Conservation (phyloP, 768 basidiomycete species). For the Terana coerulea region DNA sequence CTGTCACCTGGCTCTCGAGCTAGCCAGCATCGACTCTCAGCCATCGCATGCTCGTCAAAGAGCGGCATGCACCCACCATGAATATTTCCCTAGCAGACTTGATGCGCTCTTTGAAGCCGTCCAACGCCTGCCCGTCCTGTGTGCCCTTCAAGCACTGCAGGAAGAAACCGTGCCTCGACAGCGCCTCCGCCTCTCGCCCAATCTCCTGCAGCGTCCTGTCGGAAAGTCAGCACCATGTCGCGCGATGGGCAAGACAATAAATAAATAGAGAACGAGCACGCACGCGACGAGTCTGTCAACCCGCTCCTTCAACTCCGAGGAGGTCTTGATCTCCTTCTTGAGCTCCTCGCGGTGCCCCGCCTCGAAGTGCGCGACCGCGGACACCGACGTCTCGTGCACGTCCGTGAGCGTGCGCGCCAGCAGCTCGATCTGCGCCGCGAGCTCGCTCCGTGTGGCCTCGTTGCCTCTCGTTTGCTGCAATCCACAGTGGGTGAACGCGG, state of each 20-base stretch:
- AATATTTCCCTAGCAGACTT: not conserved
- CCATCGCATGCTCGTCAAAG: too few relatives aligned
- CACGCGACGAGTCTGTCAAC: not conserved
- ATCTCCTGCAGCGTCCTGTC: not conserved
- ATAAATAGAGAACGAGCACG: not conserved
- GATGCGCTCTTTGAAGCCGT: not conserved
- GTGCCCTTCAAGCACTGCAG: not conserved
- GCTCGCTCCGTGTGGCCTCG: not conserved
- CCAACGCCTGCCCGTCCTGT: not conserved
- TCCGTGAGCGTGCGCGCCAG: not conserved
- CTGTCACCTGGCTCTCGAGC: not conserved
- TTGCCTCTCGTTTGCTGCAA: slow-evolving; percentile 3
- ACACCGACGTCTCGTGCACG: not conserved
- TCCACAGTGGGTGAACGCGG: not conserved
- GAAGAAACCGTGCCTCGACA: not conserved
- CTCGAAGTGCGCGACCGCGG: not conserved
- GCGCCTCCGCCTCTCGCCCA: not conserved
- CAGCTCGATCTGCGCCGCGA: slow-evolving; percentile 1
- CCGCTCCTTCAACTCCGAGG: not conserved
- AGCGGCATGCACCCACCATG: not conserved
- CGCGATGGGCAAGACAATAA: too few relatives aligned
- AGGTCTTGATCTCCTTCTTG: not conserved
- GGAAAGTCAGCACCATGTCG: too few relatives aligned
- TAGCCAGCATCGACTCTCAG: not conserved
- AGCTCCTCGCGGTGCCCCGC: not conserved